Evolutionary conservation across 306 rosid genomes (phyloP).

Genomic region (peach (Prunus persica)): Prunus_persica_NCBIv2 NC_034012.1:840001-840500

Average conservation of each 20-base stretch:
- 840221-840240: conserved; percentile 75
- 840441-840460: not conserved
- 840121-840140: conserved; percentile 18
- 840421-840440: not conserved
- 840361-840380: not conserved
- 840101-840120: conserved; percentile 50
- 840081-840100: conserved; percentile 57
- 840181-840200: conserved; percentile 74
- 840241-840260: conserved; percentile 51
- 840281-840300: not conserved
- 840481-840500: conserved; percentile 45
- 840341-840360: not conserved
- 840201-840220: conserved; percentile 75
- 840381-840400: not conserved
- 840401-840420: not conserved
- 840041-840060: conserved; percentile 60
- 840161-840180: conserved; percentile 54
- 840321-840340: not conserved
- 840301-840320: not conserved
- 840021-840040: not conserved
- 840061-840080: conserved; percentile 51
- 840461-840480: not conserved
- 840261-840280: not conserved
- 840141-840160: conserved; percentile 22
- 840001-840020: not conserved